Evolutionary conservation across 1,284 basidiomycete species (phyloP).

Genomic region (Irpex lacteus): DNA sequence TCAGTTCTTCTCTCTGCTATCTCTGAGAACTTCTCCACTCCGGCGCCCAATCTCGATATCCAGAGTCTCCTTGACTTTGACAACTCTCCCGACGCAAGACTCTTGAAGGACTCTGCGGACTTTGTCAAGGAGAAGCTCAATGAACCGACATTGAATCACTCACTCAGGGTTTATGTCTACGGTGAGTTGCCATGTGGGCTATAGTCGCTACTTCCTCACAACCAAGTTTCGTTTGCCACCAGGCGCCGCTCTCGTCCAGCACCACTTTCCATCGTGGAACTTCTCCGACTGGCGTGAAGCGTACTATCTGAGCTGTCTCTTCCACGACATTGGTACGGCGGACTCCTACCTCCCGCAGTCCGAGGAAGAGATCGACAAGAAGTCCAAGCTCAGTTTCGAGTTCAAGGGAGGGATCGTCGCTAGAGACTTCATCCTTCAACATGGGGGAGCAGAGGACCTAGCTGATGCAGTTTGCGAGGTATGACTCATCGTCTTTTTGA

Average conservation of each 20-base stretch:
- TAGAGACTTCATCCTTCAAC: slow-evolving; percentile 44
- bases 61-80: slow-evolving; percentile 42
- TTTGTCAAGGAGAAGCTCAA: slow-evolving; percentile 49
- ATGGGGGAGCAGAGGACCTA: slow-evolving; percentile 47
- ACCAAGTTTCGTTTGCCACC: background rate
- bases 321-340: slow-evolving; percentile 58
- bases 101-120: slow-evolving; percentile 39
- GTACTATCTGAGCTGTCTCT: slow-evolving; percentile 49
- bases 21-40: slow-evolving; percentile 40
- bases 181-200: slow-evolving; percentile 25
- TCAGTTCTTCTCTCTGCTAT: slow-evolving; percentile 47
- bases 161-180: slow-evolving; percentile 49
- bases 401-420: slow-evolving; percentile 58
- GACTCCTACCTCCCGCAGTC: slow-evolving; percentile 48
- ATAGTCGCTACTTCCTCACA: background rate
- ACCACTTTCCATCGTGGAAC: slow-evolving; percentile 39
- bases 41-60: slow-evolving; percentile 43
- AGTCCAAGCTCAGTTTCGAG: slow-evolving; percentile 51
- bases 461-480: slow-evolving; percentile 53
- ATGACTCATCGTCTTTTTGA: background rate
- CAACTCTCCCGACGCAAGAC: slow-evolving; percentile 37
- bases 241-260: slow-evolving; percentile 45
- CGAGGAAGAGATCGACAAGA: background rate
- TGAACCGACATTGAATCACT: slow-evolving; percentile 49
- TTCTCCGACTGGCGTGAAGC: slow-evolving; percentile 42